Evolutionary conservation across 2,329 filamentous ascomycete genomes (phyloP).

Genomic region (Coniella lustricola): DNA sequence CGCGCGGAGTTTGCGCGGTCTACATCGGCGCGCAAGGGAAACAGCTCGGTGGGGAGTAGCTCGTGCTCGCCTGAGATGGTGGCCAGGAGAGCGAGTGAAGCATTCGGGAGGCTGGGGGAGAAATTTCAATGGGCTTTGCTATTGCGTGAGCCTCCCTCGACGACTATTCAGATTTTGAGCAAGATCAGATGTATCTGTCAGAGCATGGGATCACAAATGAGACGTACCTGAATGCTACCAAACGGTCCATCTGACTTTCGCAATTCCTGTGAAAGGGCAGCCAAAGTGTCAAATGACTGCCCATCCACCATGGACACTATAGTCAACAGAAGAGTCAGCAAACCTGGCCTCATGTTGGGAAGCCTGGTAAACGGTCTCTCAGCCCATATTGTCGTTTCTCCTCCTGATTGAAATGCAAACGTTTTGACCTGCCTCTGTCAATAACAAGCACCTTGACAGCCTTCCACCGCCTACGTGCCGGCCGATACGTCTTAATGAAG

Average conservation of each 20-base stretch:
- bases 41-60: conserved; percentile 63
- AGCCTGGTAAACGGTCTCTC: too few relatives aligned
- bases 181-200: neutral
- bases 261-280: conserved; percentile 55
- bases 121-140: too few relatives aligned
- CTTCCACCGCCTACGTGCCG: conserved; percentile 63
- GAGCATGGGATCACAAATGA: too few relatives aligned
- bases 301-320: conserved; percentile 70
- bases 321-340: neutral
- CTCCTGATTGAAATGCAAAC: too few relatives aligned
- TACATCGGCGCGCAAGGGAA: conserved; percentile 64
- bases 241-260: conserved; percentile 63
- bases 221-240: conserved; percentile 54
- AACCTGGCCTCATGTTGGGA: too few relatives aligned
- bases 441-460: conserved; percentile 64
- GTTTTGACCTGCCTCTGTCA: conserved; percentile 47
- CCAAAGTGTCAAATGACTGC: conserved; percentile 69
- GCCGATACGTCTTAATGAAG: conserved; percentile 63
- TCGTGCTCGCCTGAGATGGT: conserved; percentile 48
- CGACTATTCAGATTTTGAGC: neutral
- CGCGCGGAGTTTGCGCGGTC: conserved; percentile 60
- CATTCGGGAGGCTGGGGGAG: conserved; percentile 48
- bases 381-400: too few relatives aligned
- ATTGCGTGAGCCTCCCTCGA: neutral
- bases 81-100: conserved; percentile 55